phyloP scores from a whole-genome alignment of 164 flowering plant genomes.

The Stephania cephalantha region DNA sequence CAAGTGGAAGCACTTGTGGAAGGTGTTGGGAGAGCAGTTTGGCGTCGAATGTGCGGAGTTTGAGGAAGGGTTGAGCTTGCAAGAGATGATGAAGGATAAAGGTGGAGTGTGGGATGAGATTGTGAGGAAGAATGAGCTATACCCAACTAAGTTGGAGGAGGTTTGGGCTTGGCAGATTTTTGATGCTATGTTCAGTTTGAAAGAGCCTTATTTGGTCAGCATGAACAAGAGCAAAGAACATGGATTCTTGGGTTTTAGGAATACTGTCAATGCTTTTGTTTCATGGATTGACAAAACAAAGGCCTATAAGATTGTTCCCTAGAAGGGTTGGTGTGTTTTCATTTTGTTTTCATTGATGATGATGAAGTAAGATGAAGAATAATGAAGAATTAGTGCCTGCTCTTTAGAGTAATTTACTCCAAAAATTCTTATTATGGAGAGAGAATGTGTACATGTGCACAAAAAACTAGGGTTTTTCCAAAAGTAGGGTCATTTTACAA shows the following conservation, averaged over 20 bases:
- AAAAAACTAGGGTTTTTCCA: too few relatives aligned
- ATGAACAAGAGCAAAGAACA: conserved; percentile 90
- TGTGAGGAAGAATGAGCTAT: conserved; percentile 52
- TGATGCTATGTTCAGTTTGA: conserved; percentile 27
- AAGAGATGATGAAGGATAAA: conserved; percentile 62
- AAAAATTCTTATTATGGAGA: too few relatives aligned
- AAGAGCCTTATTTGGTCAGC: conserved; percentile 22
- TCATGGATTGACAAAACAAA: conserved; percentile 69
- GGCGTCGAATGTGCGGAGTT: conserved; percentile 43
- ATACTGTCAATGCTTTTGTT: conserved; percentile 41
- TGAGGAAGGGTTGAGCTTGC: conserved; percentile 38
- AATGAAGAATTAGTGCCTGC: too few relatives aligned
- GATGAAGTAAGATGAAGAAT: too few relatives aligned
- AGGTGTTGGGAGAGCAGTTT: conserved; percentile 62
- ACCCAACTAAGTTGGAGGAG: conserved; percentile 48
- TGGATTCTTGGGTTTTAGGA: conserved; percentile 81
- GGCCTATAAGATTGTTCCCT: conserved; percentile 55
- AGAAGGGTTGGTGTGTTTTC: background rate
- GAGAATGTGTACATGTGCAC: too few relatives aligned
- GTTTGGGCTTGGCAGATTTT: conserved; percentile 60
- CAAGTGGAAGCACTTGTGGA: conserved; percentile 86
- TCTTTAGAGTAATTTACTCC: too few relatives aligned
- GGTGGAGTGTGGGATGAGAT: conserved; percentile 69
- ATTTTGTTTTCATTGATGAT: too few relatives aligned
- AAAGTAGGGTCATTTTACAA: too few relatives aligned